These are phyloP conservation scores for Craspedostauros australis DNA, from an alignment of 108 stramenopile species.

Conservation along the genomic window DNA sequence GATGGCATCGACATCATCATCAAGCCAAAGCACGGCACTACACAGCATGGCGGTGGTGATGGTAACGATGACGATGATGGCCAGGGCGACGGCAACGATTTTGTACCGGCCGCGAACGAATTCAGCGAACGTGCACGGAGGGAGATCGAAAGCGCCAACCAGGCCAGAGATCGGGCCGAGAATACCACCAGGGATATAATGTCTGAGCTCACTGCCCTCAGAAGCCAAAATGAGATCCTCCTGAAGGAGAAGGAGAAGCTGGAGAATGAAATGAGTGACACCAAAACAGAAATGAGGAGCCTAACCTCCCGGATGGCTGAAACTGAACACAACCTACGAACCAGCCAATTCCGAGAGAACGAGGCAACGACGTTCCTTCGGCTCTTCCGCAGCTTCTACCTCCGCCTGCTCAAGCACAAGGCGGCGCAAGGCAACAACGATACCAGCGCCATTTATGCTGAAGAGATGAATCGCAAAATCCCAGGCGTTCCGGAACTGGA, in stretches of 20 bases:
- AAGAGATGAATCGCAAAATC: constrained; percentile 46
- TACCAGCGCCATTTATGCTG: constrained; percentile 27
- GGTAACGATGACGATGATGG: too few species aligned
- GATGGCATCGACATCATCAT: too few species aligned
- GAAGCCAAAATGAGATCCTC: constrained; percentile 62
- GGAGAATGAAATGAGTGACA: constrained; percentile 37
- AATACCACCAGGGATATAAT: constrained; percentile 38
- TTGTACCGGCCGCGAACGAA: too few species aligned
- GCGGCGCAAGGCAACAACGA: constrained; percentile 59
- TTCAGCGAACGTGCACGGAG: too few species aligned
- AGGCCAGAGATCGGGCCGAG: constrained; percentile 29
- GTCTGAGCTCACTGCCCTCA: constrained; percentile 57
- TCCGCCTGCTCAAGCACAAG: constrained; percentile 54
- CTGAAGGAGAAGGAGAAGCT: constrained; percentile 47
- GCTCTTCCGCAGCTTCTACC: constrained; percentile 80
- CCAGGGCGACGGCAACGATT: too few species aligned
- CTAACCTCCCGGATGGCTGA: constrained; percentile 44
- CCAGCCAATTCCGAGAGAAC: constrained; percentile 81
- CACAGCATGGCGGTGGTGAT: too few species aligned
- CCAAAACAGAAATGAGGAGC: constrained; percentile 45
- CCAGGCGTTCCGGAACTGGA: constrained; percentile 68
- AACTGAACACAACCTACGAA: constrained; percentile 61
- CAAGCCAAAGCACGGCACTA: too few species aligned
- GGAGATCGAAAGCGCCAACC: too few species aligned
- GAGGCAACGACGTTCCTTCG: constrained; percentile 81